Base-by-base conservation (phyloP, 352 stramenopile species). In the Phytophthora melonis region DNA sequence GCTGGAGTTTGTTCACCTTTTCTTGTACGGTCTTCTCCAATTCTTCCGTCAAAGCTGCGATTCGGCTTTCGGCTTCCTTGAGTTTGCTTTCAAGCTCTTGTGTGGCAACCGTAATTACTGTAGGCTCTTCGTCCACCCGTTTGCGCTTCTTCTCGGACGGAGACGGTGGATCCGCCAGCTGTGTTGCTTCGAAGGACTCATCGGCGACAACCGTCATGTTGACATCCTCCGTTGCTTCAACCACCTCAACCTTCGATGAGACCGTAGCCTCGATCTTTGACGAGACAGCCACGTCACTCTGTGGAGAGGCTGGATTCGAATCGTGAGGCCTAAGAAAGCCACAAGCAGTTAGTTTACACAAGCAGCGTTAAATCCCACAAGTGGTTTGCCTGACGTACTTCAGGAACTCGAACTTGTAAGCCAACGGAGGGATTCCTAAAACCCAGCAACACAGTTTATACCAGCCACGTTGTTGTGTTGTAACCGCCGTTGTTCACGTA, bases 361-460 rank as follows among this genome's bases (percentile, higher is more conserved):
- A 43, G n/a, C 36, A 43, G 5, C 36, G 9, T 49, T 5, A 0
- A 52, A 65, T 27, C 27, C 2, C 6, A 47, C 59, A 62, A 64
- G 64, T 27, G 16, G 14, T 58, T 71, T 52, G 41, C 16, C 14
- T 6, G 13, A 70, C 72, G 18, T 66, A 88, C 70, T 43, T 43
- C 14, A 95, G 57, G 13, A 92, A 67, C 70, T 95, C 86, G 65
- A 92, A 89, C 66, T 87, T 88, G 74, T 83, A 95, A 14, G 82
- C 75, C 47, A 77, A 83, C 0, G 86, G 82, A 25, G 67, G 60
- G 41, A 88, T 67, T 30, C 70, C 81, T 86, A 45, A 59, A 60
- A 11, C 8, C 25, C 27, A 55, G 69, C 3, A 21, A 14, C 19
- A 50, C 36, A 54, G 14, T 27, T 34, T 23, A 2, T 36, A 49